Evolutionary conservation across 805 yeast genomes (phyloP).

Genomic region (Yarrowia divulgata): DNA sequence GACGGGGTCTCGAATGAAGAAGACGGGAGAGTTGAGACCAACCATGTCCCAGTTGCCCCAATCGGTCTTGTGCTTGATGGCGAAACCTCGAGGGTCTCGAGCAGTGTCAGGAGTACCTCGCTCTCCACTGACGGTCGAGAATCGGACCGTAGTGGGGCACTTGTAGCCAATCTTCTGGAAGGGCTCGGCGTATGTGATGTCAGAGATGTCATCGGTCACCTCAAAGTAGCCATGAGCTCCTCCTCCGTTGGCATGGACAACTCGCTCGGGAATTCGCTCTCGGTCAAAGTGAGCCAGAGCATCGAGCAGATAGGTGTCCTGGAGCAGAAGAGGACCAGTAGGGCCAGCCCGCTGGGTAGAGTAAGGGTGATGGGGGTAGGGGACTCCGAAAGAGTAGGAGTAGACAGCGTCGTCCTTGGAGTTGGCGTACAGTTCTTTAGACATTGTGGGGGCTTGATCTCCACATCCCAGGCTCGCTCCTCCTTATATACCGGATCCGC

Average conservation of each 20-base stretch:
- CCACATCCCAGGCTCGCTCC: not conserved
- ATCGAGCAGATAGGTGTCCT: constrained; percentile 82
- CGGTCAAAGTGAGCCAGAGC: constrained; percentile 86
- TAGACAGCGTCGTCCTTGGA: constrained; percentile 37
- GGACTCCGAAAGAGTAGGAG: constrained; percentile 33
- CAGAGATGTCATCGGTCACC: constrained; percentile 84
- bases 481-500: not conserved
- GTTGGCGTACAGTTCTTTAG: constrained; percentile 28
- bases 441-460: not conserved
- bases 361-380: constrained; percentile 41
- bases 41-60: constrained; percentile 87
- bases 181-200: constrained; percentile 71
- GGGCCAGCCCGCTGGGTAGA: constrained; percentile 63
- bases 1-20: constrained; percentile 82
- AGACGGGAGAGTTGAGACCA: constrained; percentile 84
- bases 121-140: constrained; percentile 90
- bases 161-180: constrained; percentile 74
- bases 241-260: constrained; percentile 92
- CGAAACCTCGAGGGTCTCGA: constrained; percentile 87
- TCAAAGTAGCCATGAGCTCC: constrained; percentile 90
- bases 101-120: constrained; percentile 81
- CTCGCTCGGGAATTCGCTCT: constrained; percentile 91
- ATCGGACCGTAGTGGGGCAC: constrained; percentile 71
- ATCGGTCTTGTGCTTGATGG: constrained; percentile 80
- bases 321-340: constrained; percentile 80